Conservation (phyloP, 2,329 filamentous ascomycete species). For the Penicillium sp. region DNA sequence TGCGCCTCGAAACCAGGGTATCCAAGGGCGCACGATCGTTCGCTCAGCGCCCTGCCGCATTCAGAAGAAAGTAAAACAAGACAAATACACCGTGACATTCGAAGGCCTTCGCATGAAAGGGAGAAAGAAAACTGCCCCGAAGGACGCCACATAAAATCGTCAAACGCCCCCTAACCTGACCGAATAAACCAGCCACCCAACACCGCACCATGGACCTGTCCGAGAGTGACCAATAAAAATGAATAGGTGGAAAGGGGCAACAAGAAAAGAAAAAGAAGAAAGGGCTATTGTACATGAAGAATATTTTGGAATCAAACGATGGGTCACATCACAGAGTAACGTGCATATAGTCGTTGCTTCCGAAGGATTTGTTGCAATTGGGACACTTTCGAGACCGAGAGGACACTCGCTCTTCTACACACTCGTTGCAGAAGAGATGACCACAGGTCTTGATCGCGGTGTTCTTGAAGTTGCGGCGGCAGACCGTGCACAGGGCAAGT, state of each 20-base stretch:
- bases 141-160: slow-evolving; percentile 15
- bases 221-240: slow-evolving; percentile 21
- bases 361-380: slow-evolving; percentile 88
- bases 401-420: slow-evolving; percentile 83
- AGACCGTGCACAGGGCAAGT: slow-evolving; percentile 86
- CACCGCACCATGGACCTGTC: slow-evolving; percentile 39
- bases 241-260: slow-evolving; percentile 18
- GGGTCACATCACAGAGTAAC: slow-evolving; percentile 44
- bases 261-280: slow-evolving; percentile 18
- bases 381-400: slow-evolving; percentile 95
- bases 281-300: slow-evolving; percentile 37
- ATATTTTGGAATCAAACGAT: slow-evolving; percentile 8
- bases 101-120: not conserved
- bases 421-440: slow-evolving; percentile 88
- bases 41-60: slow-evolving; percentile 16
- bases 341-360: slow-evolving; percentile 83
- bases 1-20: slow-evolving; percentile 28
- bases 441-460: slow-evolving; percentile 91
- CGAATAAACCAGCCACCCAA: slow-evolving; percentile 35
- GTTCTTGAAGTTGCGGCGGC: slow-evolving; percentile 90
- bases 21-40: slow-evolving; percentile 24
- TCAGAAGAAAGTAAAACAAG: not conserved
- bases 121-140: slow-evolving; percentile 3
- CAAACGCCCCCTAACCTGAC: slow-evolving; percentile 34
- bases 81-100: not conserved